Evolutionary conservation across 352 stramenopile species (phyloP).

Genomic region (Pythium dissotocum): DNA sequence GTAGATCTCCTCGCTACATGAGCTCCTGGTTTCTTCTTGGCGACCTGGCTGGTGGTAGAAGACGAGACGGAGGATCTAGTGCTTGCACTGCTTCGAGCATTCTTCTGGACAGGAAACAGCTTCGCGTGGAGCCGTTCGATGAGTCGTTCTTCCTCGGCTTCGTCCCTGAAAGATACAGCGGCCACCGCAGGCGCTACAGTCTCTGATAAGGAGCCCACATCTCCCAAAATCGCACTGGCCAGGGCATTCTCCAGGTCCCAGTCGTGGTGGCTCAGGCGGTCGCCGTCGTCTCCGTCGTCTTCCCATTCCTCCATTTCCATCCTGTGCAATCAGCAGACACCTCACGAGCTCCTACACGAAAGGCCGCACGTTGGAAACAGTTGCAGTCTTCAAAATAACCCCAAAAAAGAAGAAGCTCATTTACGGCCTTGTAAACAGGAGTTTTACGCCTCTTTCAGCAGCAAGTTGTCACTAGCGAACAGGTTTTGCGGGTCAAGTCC

Average conservation of each 20-base stretch:
- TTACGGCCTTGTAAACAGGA: neutral
- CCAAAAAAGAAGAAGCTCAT: no score
- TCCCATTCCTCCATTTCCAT: neutral
- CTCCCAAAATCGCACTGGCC: constrained; percentile 12
- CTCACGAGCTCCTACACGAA: neutral
- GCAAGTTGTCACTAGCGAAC: constrained; percentile 87
- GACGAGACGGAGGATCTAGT: neutral
- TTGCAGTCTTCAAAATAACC: no score
- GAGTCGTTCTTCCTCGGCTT: constrained; percentile 18
- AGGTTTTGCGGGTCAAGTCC: constrained; percentile 91
- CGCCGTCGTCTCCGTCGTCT: neutral
- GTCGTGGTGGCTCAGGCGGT: neutral
- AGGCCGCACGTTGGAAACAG: neutral
- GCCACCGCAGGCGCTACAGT: neutral
- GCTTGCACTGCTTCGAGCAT: neutral
- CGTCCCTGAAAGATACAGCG: neutral
- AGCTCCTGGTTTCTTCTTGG: neutral
- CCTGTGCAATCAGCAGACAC: neutral
- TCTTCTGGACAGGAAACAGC: neutral
- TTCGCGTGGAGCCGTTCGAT: constrained; percentile 20
- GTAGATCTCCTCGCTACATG: neutral
- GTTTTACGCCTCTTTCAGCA: constrained; percentile 1
- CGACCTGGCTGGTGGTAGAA: neutral
- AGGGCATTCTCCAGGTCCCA: constrained; percentile 24
- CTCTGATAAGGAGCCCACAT: neutral